Percentiles rank a stretch among this genome's conserved stretches.
phyloP scores from a whole-genome alignment of 805 yeast species.

The Clavispora asparagi region DNA sequence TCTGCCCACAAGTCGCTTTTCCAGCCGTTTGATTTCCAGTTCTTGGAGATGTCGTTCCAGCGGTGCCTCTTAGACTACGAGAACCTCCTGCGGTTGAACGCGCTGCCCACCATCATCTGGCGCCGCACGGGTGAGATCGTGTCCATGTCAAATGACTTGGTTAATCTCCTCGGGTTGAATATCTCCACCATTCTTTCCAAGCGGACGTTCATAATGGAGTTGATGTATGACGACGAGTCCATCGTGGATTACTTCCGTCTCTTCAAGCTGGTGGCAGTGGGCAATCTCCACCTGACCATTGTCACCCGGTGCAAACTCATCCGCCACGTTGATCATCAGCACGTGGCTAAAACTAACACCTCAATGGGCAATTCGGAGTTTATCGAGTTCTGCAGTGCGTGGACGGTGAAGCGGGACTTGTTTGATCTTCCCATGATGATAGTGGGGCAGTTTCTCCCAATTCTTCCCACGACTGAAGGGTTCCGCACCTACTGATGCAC shows the following conservation, averaged over 20 bases:
- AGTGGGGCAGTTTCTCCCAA: slow-evolving; percentile 76
- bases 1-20: slow-evolving; percentile 65
- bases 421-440: slow-evolving; percentile 82
- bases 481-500: slow-evolving; percentile 24
- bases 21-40: slow-evolving; percentile 64
- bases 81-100: slow-evolving; percentile 44
- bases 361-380: slow-evolving; percentile 15
- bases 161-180: slow-evolving; percentile 62
- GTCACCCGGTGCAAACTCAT: slow-evolving; percentile 46
- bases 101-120: slow-evolving; percentile 82
- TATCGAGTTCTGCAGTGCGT: slow-evolving; percentile 68
- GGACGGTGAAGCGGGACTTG: slow-evolving; percentile 81
- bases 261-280: slow-evolving; percentile 70
- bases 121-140: slow-evolving; percentile 82
- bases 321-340: slow-evolving; percentile 19
- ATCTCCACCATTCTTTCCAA: slow-evolving; percentile 52
- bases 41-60: slow-evolving; percentile 42
- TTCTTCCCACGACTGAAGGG: slow-evolving; percentile 37
- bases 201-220: slow-evolving; percentile 66
- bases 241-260: slow-evolving; percentile 67
- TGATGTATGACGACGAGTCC: slow-evolving; percentile 71
- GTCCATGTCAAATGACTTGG: slow-evolving; percentile 69
- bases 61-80: slow-evolving; percentile 41
- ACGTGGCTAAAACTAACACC: slow-evolving; percentile 16
- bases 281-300: slow-evolving; percentile 50